These are phyloP conservation scores for Articulospora tetracladia DNA, from an alignment of 495 filamentous ascomycete genomes.

Conservation along the genomic window DNA sequence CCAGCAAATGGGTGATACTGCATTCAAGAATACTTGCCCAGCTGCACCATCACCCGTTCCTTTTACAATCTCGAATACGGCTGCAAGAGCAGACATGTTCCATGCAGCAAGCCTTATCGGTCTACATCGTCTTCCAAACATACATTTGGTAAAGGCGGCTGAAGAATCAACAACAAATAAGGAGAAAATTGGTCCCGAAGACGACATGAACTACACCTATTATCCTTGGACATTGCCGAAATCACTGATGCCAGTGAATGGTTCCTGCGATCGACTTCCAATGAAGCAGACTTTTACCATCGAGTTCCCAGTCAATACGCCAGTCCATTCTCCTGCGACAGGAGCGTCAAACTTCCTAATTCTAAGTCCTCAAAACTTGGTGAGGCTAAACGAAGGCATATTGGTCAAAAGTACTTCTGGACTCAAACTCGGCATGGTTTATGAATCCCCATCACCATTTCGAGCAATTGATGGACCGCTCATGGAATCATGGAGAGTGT, in stretches of 20 bases:
- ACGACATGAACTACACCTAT: constrained; percentile 68
- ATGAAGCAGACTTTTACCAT: constrained; percentile 25
- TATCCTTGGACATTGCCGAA: constrained; percentile 90
- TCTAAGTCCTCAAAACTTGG: constrained; percentile 42
- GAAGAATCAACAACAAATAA: constrained; percentile 13
- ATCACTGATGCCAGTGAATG: constrained; percentile 68
- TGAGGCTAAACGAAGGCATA: constrained; percentile 62
- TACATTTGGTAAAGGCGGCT: constrained; percentile 32
- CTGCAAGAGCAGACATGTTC: constrained; percentile 82
- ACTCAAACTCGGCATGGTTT: constrained; percentile 74
- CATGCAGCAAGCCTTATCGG: constrained; percentile 85
- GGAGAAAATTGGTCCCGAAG: constrained; percentile 16
- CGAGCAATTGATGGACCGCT: constrained; percentile 18
- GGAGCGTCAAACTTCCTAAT: constrained; percentile 47
- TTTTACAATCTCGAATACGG: constrained; percentile 72
- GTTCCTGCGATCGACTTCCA: constrained; percentile 62
- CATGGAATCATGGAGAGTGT: constrained; percentile 59
- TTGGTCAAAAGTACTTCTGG: constrained; percentile 75
- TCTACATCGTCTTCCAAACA: constrained; percentile 68
- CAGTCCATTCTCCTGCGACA: background rate
- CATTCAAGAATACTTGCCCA: constrained; percentile 49
- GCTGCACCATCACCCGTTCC: constrained; percentile 50
- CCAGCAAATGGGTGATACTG: background rate
- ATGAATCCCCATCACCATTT: constrained; percentile 42
- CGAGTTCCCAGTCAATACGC: constrained; percentile 23